A percentile compares a stretch with the other conserved stretches of the same genome.
Conservation (phyloP, 1,284 basidiomycete genomes). For the Leccinum insigne region DNA sequence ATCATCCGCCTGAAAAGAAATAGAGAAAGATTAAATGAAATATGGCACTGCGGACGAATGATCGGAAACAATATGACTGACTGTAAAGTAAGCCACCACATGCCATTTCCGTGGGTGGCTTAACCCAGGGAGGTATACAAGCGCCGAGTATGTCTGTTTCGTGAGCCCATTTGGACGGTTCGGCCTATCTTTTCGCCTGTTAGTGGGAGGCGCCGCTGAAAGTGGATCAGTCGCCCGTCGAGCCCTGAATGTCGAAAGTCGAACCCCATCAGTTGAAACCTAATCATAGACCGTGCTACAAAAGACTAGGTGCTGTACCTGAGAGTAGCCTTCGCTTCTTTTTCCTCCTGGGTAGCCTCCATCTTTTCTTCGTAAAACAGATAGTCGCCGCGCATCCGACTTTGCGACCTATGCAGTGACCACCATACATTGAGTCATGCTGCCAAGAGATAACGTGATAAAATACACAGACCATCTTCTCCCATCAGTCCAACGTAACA, state of each 20-base stretch:
- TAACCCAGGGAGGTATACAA: slow-evolving; percentile 59
- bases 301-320: slow-evolving; percentile 42
- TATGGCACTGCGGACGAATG: slow-evolving; percentile 5
- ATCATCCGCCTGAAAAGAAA: slow-evolving; percentile 53
- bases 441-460: neutral
- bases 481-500: slow-evolving; percentile 78
- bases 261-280: neutral
- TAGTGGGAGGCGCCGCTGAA: slow-evolving; percentile 52
- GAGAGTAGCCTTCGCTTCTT: slow-evolving; percentile 69
- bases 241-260: slow-evolving; percentile 43
- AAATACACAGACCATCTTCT: slow-evolving; percentile 56
- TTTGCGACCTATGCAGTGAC: slow-evolving; percentile 64
- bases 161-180: slow-evolving; percentile 74
- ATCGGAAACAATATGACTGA: slow-evolving; percentile 34
- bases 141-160: slow-evolving; percentile 78
- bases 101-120: slow-evolving; percentile 70
- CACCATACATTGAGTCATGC: slow-evolving; percentile 5
- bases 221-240: slow-evolving; percentile 61
- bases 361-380: slow-evolving; percentile 80
- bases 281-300: neutral
- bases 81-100: slow-evolving; percentile 77
- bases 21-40: slow-evolving; percentile 14
- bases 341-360: slow-evolving; percentile 72
- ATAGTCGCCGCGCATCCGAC: slow-evolving; percentile 78
- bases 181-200: slow-evolving; percentile 68